Evolutionary conservation across 441 rosid species (phyloP), one percentile per base, ranked within the genome.

Genomic region (Omphalea diandra): DNA sequence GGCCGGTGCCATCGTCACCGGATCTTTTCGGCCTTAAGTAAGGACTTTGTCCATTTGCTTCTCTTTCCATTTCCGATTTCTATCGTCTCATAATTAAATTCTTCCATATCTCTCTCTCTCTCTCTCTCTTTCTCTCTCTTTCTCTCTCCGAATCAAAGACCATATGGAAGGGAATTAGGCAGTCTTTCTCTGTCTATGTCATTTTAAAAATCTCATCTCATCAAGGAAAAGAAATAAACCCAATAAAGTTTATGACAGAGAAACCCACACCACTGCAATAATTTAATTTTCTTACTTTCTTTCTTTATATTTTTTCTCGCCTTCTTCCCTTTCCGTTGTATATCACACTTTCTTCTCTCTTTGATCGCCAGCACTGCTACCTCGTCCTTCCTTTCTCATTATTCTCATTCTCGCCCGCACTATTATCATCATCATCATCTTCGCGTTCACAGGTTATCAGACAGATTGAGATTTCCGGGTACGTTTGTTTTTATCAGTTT

Each of bases 1-100:
- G 82, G 80, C 79, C 76, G 81, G 83, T 76, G 82, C 74, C 84
- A 75, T 73, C 75, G 79, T 75, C 79, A 70, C 73, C 87, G 82
- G 85, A 78, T 71, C 72, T 54, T 81, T 73, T 57, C 65, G 56
- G 61, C 76, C 77, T 67, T 53, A 73, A 76, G 70, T 71, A 77
- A 73, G 76, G 74, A 43, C 80, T 63, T 65, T 49, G 65, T 63
- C 54, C 44, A 35, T 36, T 49, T 20, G 26, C 5, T 27, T 20
- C 14, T 40, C 24, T 41, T 9, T 29, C 41, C 20, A 62, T 5
- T 68, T 60, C 65, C 70, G 61, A 3, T 29, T 10, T 74, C 33
- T n/a, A 49, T n/a, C 5, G 5, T 49, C 54, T n/a, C 54, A 53
- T 0, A 26, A 27, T 26, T 54, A 18, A 3, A 2, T 4, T 7